Conservation (phyloP, 208 protist genomes). For the Leishmania amazonensis region DNA sequence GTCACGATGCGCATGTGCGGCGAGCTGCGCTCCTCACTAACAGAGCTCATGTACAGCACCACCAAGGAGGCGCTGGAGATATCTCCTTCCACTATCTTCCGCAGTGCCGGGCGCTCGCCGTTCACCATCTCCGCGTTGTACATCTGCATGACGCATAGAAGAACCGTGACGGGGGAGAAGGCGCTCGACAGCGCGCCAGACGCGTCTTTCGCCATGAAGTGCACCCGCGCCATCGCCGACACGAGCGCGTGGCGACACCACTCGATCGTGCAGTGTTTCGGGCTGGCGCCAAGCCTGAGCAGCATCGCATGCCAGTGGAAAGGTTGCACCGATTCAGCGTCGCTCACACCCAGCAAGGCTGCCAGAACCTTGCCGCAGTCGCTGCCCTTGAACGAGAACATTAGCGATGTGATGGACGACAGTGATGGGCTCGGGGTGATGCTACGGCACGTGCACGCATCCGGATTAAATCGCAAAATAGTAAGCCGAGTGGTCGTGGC, state of each 20-base stretch:
- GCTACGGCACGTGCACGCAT: background rate
- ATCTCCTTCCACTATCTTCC: slow-evolving; percentile 73
- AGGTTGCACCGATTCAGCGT: slow-evolving; percentile 8
- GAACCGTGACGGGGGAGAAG: slow-evolving; percentile 29
- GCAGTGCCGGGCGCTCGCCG: slow-evolving; percentile 60
- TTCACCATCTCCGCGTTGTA: slow-evolving; percentile 86
- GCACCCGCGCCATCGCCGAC: slow-evolving; percentile 45
- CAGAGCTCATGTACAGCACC: slow-evolving; percentile 51
- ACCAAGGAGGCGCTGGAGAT: slow-evolving; percentile 58
- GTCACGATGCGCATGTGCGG: slow-evolving; percentile 65
- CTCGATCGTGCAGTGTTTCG: slow-evolving; percentile 36
- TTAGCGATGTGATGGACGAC: slow-evolving; percentile 13
- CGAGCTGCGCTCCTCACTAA: slow-evolving; percentile 44
- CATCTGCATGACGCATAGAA: slow-evolving; percentile 52
- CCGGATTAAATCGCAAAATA: slow-evolving; percentile 4
- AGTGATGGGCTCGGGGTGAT: slow-evolving; percentile 12
- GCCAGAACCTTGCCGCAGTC: slow-evolving; percentile 25
- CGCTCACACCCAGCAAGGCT: slow-evolving; percentile 4
- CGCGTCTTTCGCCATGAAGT: slow-evolving; percentile 3
- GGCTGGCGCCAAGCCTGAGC: slow-evolving; percentile 44
- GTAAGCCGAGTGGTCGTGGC: slow-evolving; percentile 7
- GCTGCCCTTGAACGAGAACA: slow-evolving; percentile 21
- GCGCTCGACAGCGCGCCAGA: background rate
- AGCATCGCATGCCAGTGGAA: slow-evolving; percentile 52
- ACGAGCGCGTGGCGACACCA: slow-evolving; percentile 64